Evolutionary conservation across 1,284 basidiomycete genomes (phyloP).

Genomic region (Lignosus rhinocerotis): DNA sequence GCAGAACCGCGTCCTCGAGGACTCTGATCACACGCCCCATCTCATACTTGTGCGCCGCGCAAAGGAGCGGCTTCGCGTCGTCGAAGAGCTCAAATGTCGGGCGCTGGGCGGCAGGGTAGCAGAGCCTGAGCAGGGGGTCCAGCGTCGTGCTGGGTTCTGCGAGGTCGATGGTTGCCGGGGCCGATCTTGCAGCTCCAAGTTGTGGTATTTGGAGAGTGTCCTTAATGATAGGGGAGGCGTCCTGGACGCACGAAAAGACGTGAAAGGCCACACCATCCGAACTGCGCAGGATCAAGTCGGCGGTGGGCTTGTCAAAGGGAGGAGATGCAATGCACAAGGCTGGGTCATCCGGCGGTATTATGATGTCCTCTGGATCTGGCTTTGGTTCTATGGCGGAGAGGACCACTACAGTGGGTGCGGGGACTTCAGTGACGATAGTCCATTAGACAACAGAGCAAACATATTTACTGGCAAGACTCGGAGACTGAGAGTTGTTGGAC

Average conservation of each 20-base stretch:
- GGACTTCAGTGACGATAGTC: too few species aligned
- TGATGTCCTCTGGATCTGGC: not conserved
- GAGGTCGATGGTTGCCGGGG: constrained; percentile 28
- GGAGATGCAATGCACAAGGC: not conserved
- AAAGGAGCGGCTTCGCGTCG: constrained; percentile 29
- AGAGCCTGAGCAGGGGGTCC: constrained; percentile 37
- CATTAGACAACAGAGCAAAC: too few species aligned
- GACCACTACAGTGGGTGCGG: too few species aligned
- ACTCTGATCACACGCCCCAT: not conserved
- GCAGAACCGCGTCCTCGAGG: not conserved
- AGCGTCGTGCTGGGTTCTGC: constrained; percentile 35
- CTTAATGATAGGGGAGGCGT: constrained; percentile 24
- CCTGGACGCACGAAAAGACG: constrained; percentile 17
- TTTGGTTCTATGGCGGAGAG: too few species aligned
- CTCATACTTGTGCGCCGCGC: constrained; percentile 37
- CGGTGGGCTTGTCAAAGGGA: constrained; percentile 25
- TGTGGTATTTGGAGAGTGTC: constrained; percentile 22
- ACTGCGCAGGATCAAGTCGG: constrained; percentile 22
- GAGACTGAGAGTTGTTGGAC: too few species aligned
- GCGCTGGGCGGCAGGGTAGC: constrained; percentile 34
- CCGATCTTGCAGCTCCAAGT: not conserved
- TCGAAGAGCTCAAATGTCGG: constrained; percentile 1
- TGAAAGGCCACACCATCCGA: constrained; percentile 21
- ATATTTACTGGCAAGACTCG: too few species aligned
- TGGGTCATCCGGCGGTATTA: too few species aligned